A percentile compares a stretch with the other conserved stretches of the same genome.
Evolutionary conservation across 2,329 filamentous ascomycete genomes (phyloP).

Genomic region (Claviceps africana): DNA sequence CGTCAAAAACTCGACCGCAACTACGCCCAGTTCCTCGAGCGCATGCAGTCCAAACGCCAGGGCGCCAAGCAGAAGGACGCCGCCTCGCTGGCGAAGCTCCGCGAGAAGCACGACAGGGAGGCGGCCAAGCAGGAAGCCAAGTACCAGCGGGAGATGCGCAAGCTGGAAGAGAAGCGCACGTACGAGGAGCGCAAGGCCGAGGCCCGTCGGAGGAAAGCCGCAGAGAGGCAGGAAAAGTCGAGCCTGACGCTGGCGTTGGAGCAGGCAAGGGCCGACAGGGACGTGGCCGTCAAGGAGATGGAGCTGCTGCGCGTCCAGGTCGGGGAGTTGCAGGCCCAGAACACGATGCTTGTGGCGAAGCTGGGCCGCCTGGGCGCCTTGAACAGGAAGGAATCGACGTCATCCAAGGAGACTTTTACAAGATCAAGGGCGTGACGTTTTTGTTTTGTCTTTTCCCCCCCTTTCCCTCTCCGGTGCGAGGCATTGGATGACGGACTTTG

Average conservation of each 20-base stretch:
- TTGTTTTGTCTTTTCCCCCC: no score
- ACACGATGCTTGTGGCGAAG: slow-evolving; percentile 41
- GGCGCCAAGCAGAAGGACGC: slow-evolving; percentile 38
- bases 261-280: slow-evolving; percentile 33
- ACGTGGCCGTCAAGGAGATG: slow-evolving; percentile 37
- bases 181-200: slow-evolving; percentile 48
- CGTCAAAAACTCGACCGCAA: slow-evolving; percentile 50
- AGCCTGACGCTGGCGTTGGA: slow-evolving; percentile 40
- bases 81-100: slow-evolving; percentile 38
- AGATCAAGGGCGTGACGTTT: no score
- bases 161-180: slow-evolving; percentile 48
- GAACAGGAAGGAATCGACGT: neutral
- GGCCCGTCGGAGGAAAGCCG: slow-evolving; percentile 33
- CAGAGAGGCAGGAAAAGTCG: slow-evolving; percentile 38
- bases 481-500: no score
- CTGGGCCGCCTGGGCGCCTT: slow-evolving; percentile 21
- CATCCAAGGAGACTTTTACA: no score
- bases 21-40: slow-evolving; percentile 39
- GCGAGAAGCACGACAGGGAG: slow-evolving; percentile 49
- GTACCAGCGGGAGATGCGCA: slow-evolving; percentile 48
- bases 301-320: slow-evolving; percentile 41
- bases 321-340: slow-evolving; percentile 44
- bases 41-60: slow-evolving; percentile 27
- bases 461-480: no score
- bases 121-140: slow-evolving; percentile 53